phyloP scores from a whole-genome alignment of 805 yeast species.

The Schwanniomyces polymorphus region DNA sequence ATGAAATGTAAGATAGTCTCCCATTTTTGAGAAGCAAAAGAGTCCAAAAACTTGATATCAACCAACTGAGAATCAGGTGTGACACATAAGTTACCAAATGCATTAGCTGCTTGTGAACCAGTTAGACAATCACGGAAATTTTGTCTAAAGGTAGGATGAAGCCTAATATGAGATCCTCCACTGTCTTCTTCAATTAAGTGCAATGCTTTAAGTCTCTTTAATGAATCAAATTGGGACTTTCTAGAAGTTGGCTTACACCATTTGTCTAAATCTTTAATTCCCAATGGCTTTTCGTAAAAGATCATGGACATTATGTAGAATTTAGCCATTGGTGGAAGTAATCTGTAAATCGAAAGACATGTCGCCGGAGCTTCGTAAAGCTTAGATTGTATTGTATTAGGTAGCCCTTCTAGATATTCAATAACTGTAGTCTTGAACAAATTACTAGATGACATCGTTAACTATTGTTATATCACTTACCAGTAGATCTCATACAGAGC shows the following conservation, averaged over 20 bases:
- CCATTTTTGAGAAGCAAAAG: slow-evolving; percentile 87
- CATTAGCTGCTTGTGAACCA: slow-evolving; percentile 64
- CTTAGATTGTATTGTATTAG: slow-evolving; percentile 80
- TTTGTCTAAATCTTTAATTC: slow-evolving; percentile 63
- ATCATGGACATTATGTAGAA: slow-evolving; percentile 85
- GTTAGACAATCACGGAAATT: slow-evolving; percentile 83
- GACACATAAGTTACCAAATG: slow-evolving; percentile 75
- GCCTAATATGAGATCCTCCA: slow-evolving; percentile 45
- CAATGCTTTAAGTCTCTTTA: slow-evolving; percentile 71
- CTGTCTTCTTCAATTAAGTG: slow-evolving; percentile 69
- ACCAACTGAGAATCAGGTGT: slow-evolving; percentile 57
- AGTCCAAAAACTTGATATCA: slow-evolving; percentile 66
- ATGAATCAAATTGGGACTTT: slow-evolving; percentile 68
- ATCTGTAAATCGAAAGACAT: slow-evolving; percentile 86
- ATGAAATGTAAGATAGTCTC: slow-evolving; percentile 93
- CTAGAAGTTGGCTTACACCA: slow-evolving; percentile 70
- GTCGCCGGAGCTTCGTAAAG: slow-evolving; percentile 87
- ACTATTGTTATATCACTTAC: not conserved
- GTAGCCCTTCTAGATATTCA: slow-evolving; percentile 86
- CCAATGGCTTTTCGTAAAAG: slow-evolving; percentile 73
- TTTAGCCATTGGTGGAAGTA: slow-evolving; percentile 87
- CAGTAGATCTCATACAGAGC: not conserved
- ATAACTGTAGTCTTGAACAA: slow-evolving; percentile 72
- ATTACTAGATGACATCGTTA: slow-evolving; percentile 19
- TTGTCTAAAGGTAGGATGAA: slow-evolving; percentile 72